These are phyloP conservation scores for Fusarium floridanum DNA, from an alignment of 2,329 filamentous ascomycete species.

Conservation along the genomic window DNA sequence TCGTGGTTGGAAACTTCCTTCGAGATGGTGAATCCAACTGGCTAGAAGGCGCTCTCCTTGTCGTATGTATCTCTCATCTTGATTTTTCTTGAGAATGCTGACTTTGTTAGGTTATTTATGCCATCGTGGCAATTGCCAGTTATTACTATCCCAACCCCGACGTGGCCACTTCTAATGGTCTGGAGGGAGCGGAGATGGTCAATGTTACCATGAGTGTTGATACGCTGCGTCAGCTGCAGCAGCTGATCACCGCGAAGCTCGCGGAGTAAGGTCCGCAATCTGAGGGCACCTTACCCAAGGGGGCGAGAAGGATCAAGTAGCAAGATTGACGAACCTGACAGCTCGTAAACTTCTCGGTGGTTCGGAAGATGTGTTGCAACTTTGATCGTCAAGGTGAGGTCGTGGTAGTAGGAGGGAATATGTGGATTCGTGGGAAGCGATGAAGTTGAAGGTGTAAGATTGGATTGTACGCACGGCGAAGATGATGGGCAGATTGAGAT, in stretches of 20 bases:
- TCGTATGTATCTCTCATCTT: conserved; percentile 56
- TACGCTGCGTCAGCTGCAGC: conserved; percentile 45
- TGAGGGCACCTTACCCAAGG: too few relatives aligned
- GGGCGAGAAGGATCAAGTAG: not conserved
- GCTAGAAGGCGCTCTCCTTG: conserved; percentile 78
- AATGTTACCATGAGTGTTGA: conserved; percentile 50
- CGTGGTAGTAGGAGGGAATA: not conserved
- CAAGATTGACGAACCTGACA: not conserved
- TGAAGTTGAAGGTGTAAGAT: not conserved
- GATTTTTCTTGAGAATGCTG: not conserved
- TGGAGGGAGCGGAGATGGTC: conserved; percentile 41
- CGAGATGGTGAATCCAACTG: conserved; percentile 82
- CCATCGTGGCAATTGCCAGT: conserved; percentile 60
- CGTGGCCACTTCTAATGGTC: conserved; percentile 51
- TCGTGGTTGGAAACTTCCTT: conserved; percentile 81
- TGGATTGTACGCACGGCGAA: too few relatives aligned
- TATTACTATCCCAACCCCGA: conserved; percentile 61
- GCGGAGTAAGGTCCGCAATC: conserved; percentile 9
- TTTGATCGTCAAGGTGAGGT: not conserved
- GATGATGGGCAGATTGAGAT: not conserved
- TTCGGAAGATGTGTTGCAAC: not conserved
- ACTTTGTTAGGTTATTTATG: conserved; percentile 52
- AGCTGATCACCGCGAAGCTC: conserved; percentile 39
- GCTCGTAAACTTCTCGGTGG: not conserved
- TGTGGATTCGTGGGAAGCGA: not conserved